These are phyloP conservation scores for Butyriboletus pseudospeciosus DNA, from an alignment of 1,284 basidiomycete genomes.

Conservation along the genomic window DNA sequence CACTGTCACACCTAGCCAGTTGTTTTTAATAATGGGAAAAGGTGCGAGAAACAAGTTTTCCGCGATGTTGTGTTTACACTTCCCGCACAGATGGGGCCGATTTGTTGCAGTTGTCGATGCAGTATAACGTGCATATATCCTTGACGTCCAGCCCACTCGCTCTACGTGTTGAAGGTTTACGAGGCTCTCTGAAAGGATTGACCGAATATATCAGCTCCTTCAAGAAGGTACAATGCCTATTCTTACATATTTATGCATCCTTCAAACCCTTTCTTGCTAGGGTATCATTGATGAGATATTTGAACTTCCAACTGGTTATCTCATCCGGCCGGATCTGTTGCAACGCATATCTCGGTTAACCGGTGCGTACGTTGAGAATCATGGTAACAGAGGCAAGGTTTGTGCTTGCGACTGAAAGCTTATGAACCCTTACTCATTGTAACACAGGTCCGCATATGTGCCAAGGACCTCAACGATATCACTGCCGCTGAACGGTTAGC, in stretches of 20 bases:
- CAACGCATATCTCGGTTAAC: slow-evolving; percentile 64
- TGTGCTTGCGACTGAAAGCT: slow-evolving; percentile 1
- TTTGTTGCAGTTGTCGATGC: slow-evolving; percentile 53
- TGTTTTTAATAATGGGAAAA: slow-evolving; percentile 70
- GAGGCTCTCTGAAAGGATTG: slow-evolving; percentile 44
- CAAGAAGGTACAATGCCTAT: slow-evolving; percentile 41
- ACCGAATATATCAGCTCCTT: slow-evolving; percentile 42
- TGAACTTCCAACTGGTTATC: slow-evolving; percentile 43
- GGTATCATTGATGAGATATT: slow-evolving; percentile 47
- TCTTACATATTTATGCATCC: background rate
- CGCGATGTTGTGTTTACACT: slow-evolving; percentile 1
- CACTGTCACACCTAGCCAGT: slow-evolving; percentile 51
- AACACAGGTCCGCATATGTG: slow-evolving; percentile 52
- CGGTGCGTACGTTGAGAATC: slow-evolving; percentile 56
- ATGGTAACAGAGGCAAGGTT: slow-evolving; percentile 46
- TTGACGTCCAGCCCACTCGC: slow-evolving; percentile 53
- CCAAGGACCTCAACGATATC: slow-evolving; percentile 41
- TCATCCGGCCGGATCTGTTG: slow-evolving; percentile 43
- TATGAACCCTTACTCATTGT: background rate
- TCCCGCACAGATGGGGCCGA: slow-evolving; percentile 56
- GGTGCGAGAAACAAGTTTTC: slow-evolving; percentile 38
- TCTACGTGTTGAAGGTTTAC: slow-evolving; percentile 56
- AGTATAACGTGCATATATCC: slow-evolving; percentile 59
- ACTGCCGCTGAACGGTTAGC: slow-evolving; percentile 50
- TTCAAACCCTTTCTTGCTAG: slow-evolving; percentile 31